Base-by-base conservation (phyloP, 1,284 basidiomycete genomes). In the Pterula multifida region DNA sequence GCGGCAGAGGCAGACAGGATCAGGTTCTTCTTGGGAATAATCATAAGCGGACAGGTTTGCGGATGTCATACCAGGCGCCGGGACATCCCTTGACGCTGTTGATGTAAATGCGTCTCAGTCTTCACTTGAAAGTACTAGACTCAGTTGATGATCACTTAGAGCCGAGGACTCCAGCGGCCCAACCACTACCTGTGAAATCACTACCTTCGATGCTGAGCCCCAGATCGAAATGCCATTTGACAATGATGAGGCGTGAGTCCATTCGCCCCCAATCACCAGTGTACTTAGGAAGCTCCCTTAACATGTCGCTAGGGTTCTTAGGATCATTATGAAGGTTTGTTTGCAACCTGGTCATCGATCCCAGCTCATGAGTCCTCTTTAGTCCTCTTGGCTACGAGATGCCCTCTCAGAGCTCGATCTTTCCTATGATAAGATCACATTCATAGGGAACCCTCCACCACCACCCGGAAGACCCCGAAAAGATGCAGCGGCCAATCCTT, bases 341-440 rank as follows among this genome's bases (percentile, higher is more conserved):
- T n/a, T n/a, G 32, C 9, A 35, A 47, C 15, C 39, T 36, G 35
- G 44, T 26, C 2, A 45, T 39, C 23, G 12, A 21, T 22, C 3
- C 22, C 9, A 42, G 12, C 19, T 24, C 35, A 44, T 48, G 28
- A 48, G 23, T 49, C 32, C 47, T 52, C 26, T 19, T 17, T 59
- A 89, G 85, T 93, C 91, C 11, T 90, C 85, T 3, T 93, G 90
- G 89, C 80, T 96, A 36, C 81, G 86, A 46, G 90, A 94, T 55
- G 91, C 92, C 0, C 74, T 96, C n/a, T 81, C 83, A 13, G 92
- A 95, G 61, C 72, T 95, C 13, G 91, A 94, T 55, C 76, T 88
- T 6, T 83, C 86, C 0, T 90, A 85, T 59, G 81, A 88, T 39
- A 85, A 81, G 53, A 71, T 96, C 19, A 87, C 85, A 0, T 81